phyloP scores from a whole-genome alignment of 73 alveolate genomes.

The Durusdinium trenchii region DNA sequence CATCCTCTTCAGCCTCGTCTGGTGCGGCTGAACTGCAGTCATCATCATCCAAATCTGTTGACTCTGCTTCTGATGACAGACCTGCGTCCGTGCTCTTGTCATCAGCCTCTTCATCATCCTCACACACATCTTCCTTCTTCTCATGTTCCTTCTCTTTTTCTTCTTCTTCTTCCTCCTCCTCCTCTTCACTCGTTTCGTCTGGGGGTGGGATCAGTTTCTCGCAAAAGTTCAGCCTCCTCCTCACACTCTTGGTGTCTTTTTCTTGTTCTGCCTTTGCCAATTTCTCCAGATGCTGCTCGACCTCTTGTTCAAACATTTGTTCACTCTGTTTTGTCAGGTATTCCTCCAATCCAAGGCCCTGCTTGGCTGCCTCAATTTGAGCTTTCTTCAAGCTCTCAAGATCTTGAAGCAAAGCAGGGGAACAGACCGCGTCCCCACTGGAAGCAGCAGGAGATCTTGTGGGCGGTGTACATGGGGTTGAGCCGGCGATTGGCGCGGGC shows the following conservation, averaged over 20 bases:
- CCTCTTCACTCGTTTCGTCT: background rate
- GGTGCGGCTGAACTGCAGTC: too few relatives aligned
- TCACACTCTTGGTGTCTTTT: background rate
- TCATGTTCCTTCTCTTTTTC: background rate
- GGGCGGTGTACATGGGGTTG: background rate
- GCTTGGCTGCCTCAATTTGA: too few relatives aligned
- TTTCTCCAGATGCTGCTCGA: background rate
- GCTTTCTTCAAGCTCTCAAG: background rate
- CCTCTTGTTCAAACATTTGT: too few relatives aligned
- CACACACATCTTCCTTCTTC: slow-evolving; percentile 5
- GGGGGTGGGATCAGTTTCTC: too few relatives aligned
- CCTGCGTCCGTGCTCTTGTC: background rate
- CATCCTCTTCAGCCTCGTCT: background rate
- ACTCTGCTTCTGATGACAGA: background rate
- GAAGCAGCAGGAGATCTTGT: background rate
- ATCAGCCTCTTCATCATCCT: background rate
- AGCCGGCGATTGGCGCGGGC: background rate
- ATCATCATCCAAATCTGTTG: background rate
- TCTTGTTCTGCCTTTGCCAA: background rate
- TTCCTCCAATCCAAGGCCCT: background rate
- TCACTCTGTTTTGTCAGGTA: background rate
- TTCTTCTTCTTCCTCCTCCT: background rate
- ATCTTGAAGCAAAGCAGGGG: background rate
- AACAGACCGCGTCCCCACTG: background rate
- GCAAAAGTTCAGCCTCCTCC: too few relatives aligned